Evolutionary conservation across 2,329 filamentous ascomycete genomes (phyloP), one percentile per base, ranked within the genome.

Genomic region (Sporothrix phasma): DNA sequence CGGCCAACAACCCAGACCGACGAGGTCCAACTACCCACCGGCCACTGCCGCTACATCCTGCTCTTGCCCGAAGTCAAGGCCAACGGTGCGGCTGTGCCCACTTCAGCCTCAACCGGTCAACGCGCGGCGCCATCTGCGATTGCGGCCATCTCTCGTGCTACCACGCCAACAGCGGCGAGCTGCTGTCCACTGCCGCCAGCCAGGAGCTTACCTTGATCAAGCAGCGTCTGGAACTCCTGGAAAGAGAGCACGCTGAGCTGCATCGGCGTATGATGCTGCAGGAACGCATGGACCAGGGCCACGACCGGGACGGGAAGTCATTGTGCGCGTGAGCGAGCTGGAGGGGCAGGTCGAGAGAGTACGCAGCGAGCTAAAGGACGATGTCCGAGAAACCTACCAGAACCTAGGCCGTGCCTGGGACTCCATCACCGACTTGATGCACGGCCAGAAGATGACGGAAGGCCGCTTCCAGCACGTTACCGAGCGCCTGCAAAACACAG

Each of bases 111-210:
- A 84, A 84, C 71, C 76, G 75, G 60, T 71, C 75, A n/a, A 74
- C 81, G 11, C 82, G 83, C 1, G 79, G 82, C 43, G 80, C 81
- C 62, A 78, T 75, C 22, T 86, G 83, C 69, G 78, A 83, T 60
- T 86, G 83, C 68, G 83, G 83, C 5, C 83, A 86, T 70, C 77
- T 84, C 62, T 81, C 83, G 39, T 85, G 83, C 71, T 86, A 81
- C 69, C 83, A 86, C 69, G 74, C 80, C 65, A 76, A 77, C 67
- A 76, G 77, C n/a, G 73, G 77, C 31, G 78, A 81, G 62, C 71
- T 73, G 13, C 73, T 78, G 6, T 72, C 73, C 1, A 19, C 51
- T 1, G 24, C 67, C 0, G 78, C 79, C 65, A 77, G 72, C 65
- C 74, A 74, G 22, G 82, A 84, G 67, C 69, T 83, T 26, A 79